These are phyloP conservation scores for Candida mattraensis DNA, from an alignment of 805 yeast genomes.

Conservation along the genomic window DNA sequence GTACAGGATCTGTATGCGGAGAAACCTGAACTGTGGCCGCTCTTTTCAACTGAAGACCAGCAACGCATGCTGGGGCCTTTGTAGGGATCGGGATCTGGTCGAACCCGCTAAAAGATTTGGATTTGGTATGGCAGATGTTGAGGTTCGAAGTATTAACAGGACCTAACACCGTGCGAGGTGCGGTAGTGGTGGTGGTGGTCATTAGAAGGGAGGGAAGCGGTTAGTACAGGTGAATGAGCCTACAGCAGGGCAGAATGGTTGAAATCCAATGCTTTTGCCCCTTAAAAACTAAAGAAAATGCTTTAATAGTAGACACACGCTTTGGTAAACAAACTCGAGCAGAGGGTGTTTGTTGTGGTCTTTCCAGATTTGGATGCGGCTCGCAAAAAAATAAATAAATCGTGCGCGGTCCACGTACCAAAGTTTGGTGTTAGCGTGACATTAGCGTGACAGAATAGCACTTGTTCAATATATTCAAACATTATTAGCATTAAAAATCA, in stretches of 20 bases:
- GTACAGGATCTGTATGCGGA: constrained; percentile 18
- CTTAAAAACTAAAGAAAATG: no score
- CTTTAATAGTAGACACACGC: constrained; percentile 17
- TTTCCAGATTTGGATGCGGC: constrained; percentile 14
- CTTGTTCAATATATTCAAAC: background rate
- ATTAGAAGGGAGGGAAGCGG: no score
- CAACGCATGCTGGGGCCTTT: no score
- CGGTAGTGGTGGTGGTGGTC: constrained; percentile 19
- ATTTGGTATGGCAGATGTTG: constrained; percentile 21
- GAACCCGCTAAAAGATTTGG: no score
- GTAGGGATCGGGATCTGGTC: constrained; percentile 12
- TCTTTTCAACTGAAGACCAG: no score
- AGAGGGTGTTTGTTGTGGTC: constrained; percentile 20
- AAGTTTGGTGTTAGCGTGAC: constrained; percentile 1
- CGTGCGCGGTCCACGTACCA: constrained; percentile 10
- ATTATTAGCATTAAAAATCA: constrained; percentile 36
- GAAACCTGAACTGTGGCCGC: constrained; percentile 6
- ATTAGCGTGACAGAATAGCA: constrained; percentile 11
- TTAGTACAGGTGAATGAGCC: background rate
- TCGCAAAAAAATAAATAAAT: constrained; percentile 2
- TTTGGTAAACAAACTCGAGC: constrained; percentile 15
- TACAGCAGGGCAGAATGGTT: background rate
- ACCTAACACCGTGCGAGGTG: constrained; percentile 23
- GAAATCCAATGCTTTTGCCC: background rate
- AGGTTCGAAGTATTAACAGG: constrained; percentile 22